These are phyloP conservation scores for Choiromyces venosus DNA, from an alignment of 495 filamentous ascomycete genomes.

Conservation along the genomic window DNA sequence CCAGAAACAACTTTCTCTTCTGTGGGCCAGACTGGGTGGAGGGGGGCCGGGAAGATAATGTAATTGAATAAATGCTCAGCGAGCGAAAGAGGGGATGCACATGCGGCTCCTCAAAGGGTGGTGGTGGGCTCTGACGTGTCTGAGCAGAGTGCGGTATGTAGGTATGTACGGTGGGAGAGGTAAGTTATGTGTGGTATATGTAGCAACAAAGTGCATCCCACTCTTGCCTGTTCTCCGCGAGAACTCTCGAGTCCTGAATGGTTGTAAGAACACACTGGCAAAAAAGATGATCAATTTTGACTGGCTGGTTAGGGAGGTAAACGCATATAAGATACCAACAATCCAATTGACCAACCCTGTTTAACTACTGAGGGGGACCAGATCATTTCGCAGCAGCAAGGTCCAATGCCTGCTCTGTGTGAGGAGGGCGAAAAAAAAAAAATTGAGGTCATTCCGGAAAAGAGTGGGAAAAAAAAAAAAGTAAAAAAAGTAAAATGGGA, in stretches of 20 bases:
- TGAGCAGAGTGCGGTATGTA: constrained; percentile 31
- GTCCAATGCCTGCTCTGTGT: not conserved
- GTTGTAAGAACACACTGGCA: not conserved
- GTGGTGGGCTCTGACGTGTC: constrained; percentile 40
- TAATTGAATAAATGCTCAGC: constrained; percentile 36
- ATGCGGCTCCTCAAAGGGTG: constrained; percentile 36
- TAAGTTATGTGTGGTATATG: not conserved
- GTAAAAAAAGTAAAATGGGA: not conserved
- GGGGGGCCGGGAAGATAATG: constrained; percentile 32
- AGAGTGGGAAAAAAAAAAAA: not conserved
- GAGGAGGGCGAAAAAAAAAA: constrained; percentile 6
- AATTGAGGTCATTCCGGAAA: not conserved
- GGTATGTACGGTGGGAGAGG: not conserved
- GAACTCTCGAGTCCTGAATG: not conserved
- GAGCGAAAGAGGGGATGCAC: constrained; percentile 36
- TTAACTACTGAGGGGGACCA: not conserved
- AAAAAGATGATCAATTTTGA: constrained; percentile 1
- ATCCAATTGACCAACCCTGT: not conserved
- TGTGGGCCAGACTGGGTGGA: constrained; percentile 21
- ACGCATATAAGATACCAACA: not conserved
- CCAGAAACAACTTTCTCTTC: constrained; percentile 29
- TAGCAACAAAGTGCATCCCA: constrained; percentile 24
- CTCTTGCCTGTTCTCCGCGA: constrained; percentile 32
- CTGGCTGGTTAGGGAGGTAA: not conserved
- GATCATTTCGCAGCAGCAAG: not conserved